Evolutionary conservation across 2,329 filamentous ascomycete genomes (phyloP), one percentile per base, ranked within the genome.

Genomic region (Xylariaceae sp.): DNA sequence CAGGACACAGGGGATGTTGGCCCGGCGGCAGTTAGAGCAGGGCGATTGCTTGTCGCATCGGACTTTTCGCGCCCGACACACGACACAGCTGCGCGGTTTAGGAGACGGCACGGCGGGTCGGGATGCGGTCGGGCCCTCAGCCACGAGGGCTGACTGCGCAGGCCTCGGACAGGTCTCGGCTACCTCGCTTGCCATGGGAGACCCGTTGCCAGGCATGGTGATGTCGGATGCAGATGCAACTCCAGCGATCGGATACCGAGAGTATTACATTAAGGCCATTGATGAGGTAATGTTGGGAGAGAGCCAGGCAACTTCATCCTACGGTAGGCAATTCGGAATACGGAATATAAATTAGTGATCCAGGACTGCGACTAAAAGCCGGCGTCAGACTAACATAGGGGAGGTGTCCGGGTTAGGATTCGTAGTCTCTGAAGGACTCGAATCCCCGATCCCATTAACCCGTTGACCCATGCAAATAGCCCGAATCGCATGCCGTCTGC

Each of bases 21-120:
- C 81, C 3, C 78, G 76, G 8, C 77, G 78, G 65, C 82, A 85
- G 64, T 83, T 84, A 3, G 81, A 80, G 64, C 82, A 85, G 1
- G 82, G 82, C 2, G 77, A 78, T 49, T 73, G 70, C 68, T 83
- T 84, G 67, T 84, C 80, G 68, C 82, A 85, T 50, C 80, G 79
- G 3, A 85, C 82, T 64, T 84, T 84, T 51, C 82, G 80, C 39
- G 70, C 73, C 49, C 82, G 76, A 62, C 82, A 85, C 50, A 66
- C 62, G 48, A 66, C 64, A 42, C 67, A 68, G 39, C 68, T 70
- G 15, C 68, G 68, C 35, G 52, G 53, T 54, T 65, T 69, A 9
- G 60, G 10, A 34, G 34, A 18, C 13, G 23, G 34, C 3, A 18
- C 1, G 37, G 48, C 42, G n/a, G 8, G 13, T 35, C 11, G n/a